Base-by-base conservation (phyloP, 2,329 filamentous ascomycete genomes). In the Aspergillus fructus region DNA sequence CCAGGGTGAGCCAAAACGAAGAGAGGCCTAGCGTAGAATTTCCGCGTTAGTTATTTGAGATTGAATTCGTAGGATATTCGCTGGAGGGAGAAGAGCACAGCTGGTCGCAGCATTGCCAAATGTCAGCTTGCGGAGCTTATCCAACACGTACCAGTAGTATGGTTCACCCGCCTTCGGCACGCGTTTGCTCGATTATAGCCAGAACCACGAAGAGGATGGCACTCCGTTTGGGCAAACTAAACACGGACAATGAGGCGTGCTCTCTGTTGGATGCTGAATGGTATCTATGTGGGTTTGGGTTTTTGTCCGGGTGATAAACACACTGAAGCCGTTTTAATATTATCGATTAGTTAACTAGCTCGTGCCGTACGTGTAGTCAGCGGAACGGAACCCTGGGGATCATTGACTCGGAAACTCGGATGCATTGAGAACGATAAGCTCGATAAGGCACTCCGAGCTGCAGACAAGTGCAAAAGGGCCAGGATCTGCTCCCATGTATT, bases 111-210 rank as follows among this genome's bases (percentile, higher is more conserved):
- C 12, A 21, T 39, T 51, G 46, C 37, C 30, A 53, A 43, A 47
- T 24, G 24, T 46, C 55, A 43, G 55, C 39, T 47, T 45, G 43
- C 39, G 40, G 48, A 50, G 50, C 55, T 47, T 58, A 50, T 58
- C 55, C 49, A 45, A 50, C 45, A 58, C 55, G 40, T 58, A 58
- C 41, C 33, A 53, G 27, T 11, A 42, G 41, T 9, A 42, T 17
- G 34, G 37, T 42, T 34, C 33, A 30, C 45, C 45, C 33, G 33
- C 40, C 39, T 24, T 19, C 8, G n/a, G 33, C 55, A 53, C 24
- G 30, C 24, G 33, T 57, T 27, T 33, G 43, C 34, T 39, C 17
- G 24, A 37, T 50, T 34, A n/a, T 7, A 34, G 17, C 24, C 37
- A 49, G 15, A 49, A 46, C 43, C 30, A 46, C 55, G 8, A 9